Base-by-base conservation (phyloP, 192 early-diverging fungal genomes). In the Pilaira anomala region DNA sequence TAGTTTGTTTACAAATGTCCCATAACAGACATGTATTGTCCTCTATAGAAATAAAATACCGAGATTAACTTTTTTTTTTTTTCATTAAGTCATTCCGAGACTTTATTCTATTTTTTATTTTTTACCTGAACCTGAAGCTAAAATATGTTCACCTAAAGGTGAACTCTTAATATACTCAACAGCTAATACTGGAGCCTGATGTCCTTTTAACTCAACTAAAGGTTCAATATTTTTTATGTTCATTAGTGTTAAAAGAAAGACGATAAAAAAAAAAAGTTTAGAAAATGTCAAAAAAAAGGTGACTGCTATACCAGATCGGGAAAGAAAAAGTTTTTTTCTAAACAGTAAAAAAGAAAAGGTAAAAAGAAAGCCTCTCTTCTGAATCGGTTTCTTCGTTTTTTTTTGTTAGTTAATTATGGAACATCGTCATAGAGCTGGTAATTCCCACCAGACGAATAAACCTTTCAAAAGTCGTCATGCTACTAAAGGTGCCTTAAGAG, bases 391-490 rank as follows among this genome's bases (percentile, higher is more conserved):
- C 42, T 44, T 55, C 16, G 44, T 65, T 42, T 66, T 49, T 55
- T 36, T 42, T 64, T 55, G 14, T 21, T 14, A 14, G 29, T 19
- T 46, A n/a, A 61, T 21, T 24, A 68, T 68, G 67, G 61, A 62
- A 12, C 67, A 69, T 55, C 83, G 83, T 57, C 86, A 88, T 71
- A 86, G 92, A 69, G 76, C 92, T 39, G 81, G 92, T 60, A 80
- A 85, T 26, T 80, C 93, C 56, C 96, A 94, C 80, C 92, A 95
- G 77, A 82, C 80, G 65, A 96, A 98, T 87, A 98, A 97, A 76
- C 85, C 88, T 57, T 98, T 98, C 88, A 98, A 98, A 78, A 92
- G 91, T 9, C 88, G 89, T 67, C 90, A 92, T 83, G 82, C 91
- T 21, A 82, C 92, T 0, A 98, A 97, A 65, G 87, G 89, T 39